Conservation (phyloP, 2,329 filamentous ascomycete genomes). For the Botryosphaeria agaves region DNA sequence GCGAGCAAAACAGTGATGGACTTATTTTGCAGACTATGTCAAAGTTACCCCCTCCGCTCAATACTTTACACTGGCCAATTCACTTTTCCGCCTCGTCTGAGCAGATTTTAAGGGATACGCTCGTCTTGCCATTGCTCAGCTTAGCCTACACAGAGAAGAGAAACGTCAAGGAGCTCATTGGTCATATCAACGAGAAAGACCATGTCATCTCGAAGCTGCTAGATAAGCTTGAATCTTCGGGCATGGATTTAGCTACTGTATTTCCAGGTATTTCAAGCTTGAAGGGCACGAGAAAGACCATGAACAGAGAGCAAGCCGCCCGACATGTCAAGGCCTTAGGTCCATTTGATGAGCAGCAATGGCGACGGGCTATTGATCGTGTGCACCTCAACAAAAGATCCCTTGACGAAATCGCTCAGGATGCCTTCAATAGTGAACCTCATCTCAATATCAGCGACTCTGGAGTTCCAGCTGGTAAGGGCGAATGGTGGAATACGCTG, state of each 20-base stretch:
- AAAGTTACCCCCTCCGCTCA: constrained; percentile 43
- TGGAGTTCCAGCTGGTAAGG: too few relatives aligned
- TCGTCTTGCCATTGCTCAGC: constrained; percentile 36
- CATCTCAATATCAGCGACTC: neutral
- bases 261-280: constrained; percentile 36
- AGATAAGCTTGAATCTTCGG: constrained; percentile 38
- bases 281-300: constrained; percentile 24
- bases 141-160: constrained; percentile 28
- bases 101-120: constrained; percentile 25
- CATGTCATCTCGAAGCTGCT: constrained; percentile 38
- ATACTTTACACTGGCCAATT: constrained; percentile 48
- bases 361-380: constrained; percentile 13
- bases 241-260: constrained; percentile 36
- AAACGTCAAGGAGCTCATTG: constrained; percentile 30
- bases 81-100: constrained; percentile 28
- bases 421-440: neutral
- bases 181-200: constrained; percentile 38
- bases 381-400: neutral
- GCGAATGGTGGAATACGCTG: neutral
- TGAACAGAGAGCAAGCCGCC: constrained; percentile 32
- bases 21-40: constrained; percentile 39
- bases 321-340: constrained; percentile 36
- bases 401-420: neutral
- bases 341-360: constrained; percentile 32
- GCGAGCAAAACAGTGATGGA: constrained; percentile 15